These are phyloP conservation scores for Suillus discolor DNA, from an alignment of 768 basidiomycete genomes.

Conservation along the genomic window DNA sequence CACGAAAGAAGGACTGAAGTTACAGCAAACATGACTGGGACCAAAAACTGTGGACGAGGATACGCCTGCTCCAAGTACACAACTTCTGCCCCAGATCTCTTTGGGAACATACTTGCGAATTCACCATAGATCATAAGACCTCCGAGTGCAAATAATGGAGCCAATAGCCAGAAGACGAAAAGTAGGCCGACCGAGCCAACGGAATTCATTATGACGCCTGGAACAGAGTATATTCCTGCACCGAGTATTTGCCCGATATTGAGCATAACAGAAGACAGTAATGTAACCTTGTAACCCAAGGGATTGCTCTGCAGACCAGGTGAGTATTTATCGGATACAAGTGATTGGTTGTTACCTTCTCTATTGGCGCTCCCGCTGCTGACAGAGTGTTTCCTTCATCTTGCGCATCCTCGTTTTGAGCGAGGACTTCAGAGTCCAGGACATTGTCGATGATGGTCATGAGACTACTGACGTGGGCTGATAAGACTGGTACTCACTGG, in stretches of 20 bases:
- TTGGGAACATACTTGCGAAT: conserved; percentile 49
- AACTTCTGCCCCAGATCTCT: conserved; percentile 51
- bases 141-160: conserved; percentile 9
- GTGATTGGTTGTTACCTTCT: background rate
- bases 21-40: conserved; percentile 47
- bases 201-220: conserved; percentile 6
- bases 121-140: conserved; percentile 37
- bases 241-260: conserved; percentile 10
- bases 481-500: background rate
- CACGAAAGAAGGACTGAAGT: conserved; percentile 27
- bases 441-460: background rate
- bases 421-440: background rate
- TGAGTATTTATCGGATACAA: background rate
- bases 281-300: conserved; percentile 11
- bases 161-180: conserved; percentile 4
- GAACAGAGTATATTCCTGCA: conserved; percentile 11
- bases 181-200: conserved; percentile 8
- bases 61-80: conserved; percentile 42
- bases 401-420: background rate
- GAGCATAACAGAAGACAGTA: conserved; percentile 9
- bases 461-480: background rate
- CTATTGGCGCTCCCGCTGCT: conserved; percentile 1
- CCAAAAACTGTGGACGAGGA: conserved; percentile 28
- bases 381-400: background rate
- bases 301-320: conserved; percentile 1